Percentiles rank a stretch among this genome's conserved stretches.
Conservation (phyloP, 139 green algal genomes). For the Microglena sp. region DNA sequence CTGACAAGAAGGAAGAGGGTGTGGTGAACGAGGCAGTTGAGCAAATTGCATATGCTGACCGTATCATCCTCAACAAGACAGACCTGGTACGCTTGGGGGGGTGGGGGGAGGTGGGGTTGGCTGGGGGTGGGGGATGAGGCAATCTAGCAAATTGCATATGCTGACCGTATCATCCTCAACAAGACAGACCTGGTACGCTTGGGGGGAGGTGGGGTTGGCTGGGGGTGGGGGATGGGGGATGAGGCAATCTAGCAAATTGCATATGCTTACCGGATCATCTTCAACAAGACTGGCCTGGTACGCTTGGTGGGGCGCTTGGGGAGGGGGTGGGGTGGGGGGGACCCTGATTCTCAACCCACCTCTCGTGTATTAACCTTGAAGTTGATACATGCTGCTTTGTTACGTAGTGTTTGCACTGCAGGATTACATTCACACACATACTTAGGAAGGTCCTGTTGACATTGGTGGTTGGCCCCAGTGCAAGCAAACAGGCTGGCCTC, state of each 20-base stretch:
- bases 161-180: conserved; percentile 92
- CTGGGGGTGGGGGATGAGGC: conserved; percentile 75
- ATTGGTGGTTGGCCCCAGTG: no score
- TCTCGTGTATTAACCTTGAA: no score
- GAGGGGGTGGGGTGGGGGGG: no score
- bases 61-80: conserved; percentile 93
- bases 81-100: conserved; percentile 70
- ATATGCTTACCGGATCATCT: conserved; percentile 86
- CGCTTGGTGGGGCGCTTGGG: neutral
- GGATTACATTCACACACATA: no score
- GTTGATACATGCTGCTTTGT: no score
- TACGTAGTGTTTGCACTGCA: no score
- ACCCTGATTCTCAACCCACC: neutral
- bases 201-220: neutral
- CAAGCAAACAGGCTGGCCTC: no score
- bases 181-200: conserved; percentile 90
- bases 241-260: conserved; percentile 92
- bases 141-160: conserved; percentile 90
- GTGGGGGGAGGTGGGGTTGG: no score
- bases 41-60: conserved; percentile 92
- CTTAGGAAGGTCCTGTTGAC: no score
- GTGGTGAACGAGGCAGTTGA: conserved; percentile 85
- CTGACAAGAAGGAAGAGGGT: conserved; percentile 45
- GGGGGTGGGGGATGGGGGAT: no score
- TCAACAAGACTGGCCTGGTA: conserved; percentile 94